Base-by-base conservation (phyloP, 495 filamentous ascomycete species). In the Neurospora terricola region DNA sequence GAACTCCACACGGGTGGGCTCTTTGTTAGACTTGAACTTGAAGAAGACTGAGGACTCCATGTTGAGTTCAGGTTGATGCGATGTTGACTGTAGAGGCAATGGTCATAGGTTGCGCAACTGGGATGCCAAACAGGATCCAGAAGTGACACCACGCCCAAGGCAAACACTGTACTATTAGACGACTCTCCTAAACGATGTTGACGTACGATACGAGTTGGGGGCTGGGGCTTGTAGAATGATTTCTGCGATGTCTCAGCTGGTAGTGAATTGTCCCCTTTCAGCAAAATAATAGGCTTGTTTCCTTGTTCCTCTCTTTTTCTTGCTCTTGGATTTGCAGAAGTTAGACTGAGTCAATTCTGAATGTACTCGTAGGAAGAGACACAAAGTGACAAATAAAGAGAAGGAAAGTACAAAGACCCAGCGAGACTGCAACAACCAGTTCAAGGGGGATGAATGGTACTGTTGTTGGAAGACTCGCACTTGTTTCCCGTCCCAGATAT, bases 31-130 rank as follows among this genome's bases (percentile, higher is more conserved):
- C 87, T 98, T 98, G 92, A 98, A 99, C 85, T 97, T 97, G 92
- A 97, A 98, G 85, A 97, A 98, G 81, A 99, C 94, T 75, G 94
- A 98, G 72, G 96, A 98, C 83, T 94, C 88, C 96, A 99, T 99
- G 81, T 78, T 91, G 84, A 39, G 23, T 68, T 36, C 74, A 12
- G 70, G 70, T 73, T 70, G 76, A 9, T 70, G 16, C 39, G n/a
- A 48, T 68, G 48, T 69, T 66, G 54, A 34, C 14, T 66, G 54
- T 66, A 34, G 54, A 66, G 27, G 54, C 27, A 66, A 66, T 34
- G 54, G 54, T 66, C 54, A 66, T 42, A 21, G 12, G 73, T 69
- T 39, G 30, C 36, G 34, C 38, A 62, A 37, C 69, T 70, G 45
- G 69, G 69, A 48, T 38, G 43, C 72, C 62, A 34, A 69, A 71